These are phyloP conservation scores for Phyllostachys edulis DNA, from an alignment of 176 grass and related monocot genomes.

Conservation along the genomic window DNA sequence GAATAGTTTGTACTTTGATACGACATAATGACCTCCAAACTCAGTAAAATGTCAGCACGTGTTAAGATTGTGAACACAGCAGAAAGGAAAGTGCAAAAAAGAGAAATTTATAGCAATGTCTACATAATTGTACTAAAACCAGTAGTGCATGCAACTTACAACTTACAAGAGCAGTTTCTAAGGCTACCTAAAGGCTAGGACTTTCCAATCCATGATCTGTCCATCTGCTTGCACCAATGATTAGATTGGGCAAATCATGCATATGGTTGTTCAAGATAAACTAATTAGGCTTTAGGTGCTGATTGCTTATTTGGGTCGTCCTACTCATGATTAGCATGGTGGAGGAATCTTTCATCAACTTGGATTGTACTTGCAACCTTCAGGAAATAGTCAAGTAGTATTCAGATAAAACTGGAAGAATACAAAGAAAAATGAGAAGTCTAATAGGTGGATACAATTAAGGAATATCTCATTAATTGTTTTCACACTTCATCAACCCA, in stretches of 20 bases:
- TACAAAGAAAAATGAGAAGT: not conserved
- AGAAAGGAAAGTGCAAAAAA: not conserved
- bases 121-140: not conserved
- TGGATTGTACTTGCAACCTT: conserved; percentile 34
- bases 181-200: not conserved
- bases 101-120: not conserved
- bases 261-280: conserved; percentile 35
- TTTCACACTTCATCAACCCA: conserved; percentile 1
- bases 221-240: conserved; percentile 16
- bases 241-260: conserved; percentile 11
- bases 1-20: not conserved
- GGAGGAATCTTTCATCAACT: conserved; percentile 44
- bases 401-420: conserved; percentile 37
- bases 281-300: conserved; percentile 17
- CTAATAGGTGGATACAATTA: not conserved
- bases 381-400: conserved; percentile 10
- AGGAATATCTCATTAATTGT: conserved; percentile 7
- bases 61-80: not conserved
- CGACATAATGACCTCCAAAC: not conserved
- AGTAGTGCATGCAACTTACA: conserved; percentile 19
- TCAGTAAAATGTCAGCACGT: not conserved
- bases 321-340: conserved; percentile 37
- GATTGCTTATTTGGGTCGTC: conserved; percentile 25
- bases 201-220: conserved; percentile 24
- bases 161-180: not conserved